A percentile compares a stretch with the other conserved stretches of the same genome.
These are phyloP conservation scores for Xylaria sp. DNA, from an alignment of 2,329 filamentous ascomycete species.

Conservation along the genomic window DNA sequence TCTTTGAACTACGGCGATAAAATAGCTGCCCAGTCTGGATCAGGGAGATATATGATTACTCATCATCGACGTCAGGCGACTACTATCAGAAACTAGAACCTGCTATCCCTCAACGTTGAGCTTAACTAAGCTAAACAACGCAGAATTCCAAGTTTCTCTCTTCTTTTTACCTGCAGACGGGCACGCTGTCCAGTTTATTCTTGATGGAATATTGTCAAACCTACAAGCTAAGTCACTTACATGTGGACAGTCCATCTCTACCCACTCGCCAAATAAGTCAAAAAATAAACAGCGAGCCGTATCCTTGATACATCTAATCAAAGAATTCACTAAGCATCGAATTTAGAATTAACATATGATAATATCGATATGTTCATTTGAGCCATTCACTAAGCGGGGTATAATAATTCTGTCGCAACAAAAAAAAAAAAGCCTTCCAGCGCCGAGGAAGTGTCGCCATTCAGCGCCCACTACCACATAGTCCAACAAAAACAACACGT, in stretches of 20 bases:
- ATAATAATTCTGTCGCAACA: slow-evolving; percentile 31
- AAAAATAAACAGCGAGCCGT: neutral
- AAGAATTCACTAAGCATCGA: neutral
- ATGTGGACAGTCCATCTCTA: neutral
- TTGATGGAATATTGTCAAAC: too few species aligned
- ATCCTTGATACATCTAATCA: neutral
- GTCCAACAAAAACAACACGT: slow-evolving; percentile 22
- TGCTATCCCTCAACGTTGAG: too few species aligned
- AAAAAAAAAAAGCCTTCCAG: slow-evolving; percentile 15
- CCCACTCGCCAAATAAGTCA: neutral
- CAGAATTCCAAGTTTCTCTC: too few species aligned
- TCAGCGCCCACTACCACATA: slow-evolving; percentile 4
- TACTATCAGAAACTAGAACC: neutral
- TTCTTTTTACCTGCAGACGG: too few species aligned
- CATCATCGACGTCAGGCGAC: neutral
- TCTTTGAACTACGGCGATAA: neutral
- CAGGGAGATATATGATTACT: neutral
- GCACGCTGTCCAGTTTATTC: too few species aligned
- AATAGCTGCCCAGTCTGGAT: neutral
- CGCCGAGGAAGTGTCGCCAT: slow-evolving; percentile 16
- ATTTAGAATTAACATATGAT: neutral
- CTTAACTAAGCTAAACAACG: too few species aligned
- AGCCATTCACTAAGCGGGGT: slow-evolving; percentile 32
- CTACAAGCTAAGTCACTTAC: too few species aligned
- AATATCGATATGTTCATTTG: slow-evolving; percentile 24